These are phyloP conservation scores for Astragalus membranaceus DNA, from an alignment of 306 rosid species.

Conservation along the genomic window DNA sequence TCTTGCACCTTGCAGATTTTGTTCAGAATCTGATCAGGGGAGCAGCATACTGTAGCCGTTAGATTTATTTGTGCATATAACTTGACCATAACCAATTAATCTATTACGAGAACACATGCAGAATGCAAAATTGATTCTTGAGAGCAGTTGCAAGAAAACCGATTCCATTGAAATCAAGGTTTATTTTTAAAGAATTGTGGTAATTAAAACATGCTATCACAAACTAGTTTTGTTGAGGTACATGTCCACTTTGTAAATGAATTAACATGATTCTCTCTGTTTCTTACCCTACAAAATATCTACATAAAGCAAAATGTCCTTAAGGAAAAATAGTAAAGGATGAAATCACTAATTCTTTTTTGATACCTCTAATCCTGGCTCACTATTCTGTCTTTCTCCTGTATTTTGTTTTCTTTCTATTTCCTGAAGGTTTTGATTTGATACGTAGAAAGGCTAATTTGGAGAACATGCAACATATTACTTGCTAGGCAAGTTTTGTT, in stretches of 20 bases:
- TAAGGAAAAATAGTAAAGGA: not conserved
- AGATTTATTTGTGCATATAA: not conserved
- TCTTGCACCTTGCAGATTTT: constrained; percentile 18
- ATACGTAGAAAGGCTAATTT: no score
- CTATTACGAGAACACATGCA: not conserved
- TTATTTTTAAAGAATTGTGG: not conserved
- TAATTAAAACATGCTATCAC: not conserved
- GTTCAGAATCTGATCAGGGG: not conserved
- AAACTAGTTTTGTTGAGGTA: not conserved
- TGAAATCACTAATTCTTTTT: not conserved
- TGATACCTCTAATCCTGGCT: not conserved
- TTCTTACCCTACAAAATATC: not conserved
- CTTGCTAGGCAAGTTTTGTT: no score
- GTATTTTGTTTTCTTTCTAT: no score
- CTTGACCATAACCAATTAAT: not conserved
- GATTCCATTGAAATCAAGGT: constrained; percentile 27
- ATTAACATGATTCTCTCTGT: constrained; percentile 21
- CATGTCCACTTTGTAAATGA: not conserved
- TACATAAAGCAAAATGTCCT: no score
- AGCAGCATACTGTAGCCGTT: not conserved
- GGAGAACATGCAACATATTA: no score
- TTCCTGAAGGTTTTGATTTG: no score
- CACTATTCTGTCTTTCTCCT: not conserved
- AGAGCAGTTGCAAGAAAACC: not conserved
- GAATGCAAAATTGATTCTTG: not conserved